Evolutionary conservation across 768 basidiomycete species (phyloP), one percentile per base, ranked within the genome.

Genomic region (Gloeophyllum trabeum): DNA sequence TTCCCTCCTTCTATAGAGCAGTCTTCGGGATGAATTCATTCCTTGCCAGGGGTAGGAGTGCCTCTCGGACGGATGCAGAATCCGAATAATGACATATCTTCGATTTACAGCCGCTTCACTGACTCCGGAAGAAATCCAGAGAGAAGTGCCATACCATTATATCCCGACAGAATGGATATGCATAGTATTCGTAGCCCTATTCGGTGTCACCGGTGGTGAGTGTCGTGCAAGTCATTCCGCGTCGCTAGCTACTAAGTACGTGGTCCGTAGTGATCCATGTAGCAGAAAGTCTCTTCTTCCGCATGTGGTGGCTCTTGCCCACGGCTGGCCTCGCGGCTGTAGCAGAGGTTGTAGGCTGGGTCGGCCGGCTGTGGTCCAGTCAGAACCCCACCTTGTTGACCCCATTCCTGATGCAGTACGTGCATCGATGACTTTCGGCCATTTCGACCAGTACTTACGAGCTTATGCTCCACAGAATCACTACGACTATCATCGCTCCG

Each of bases 271-370:
- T 67, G 2, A 35, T 62, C 1, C 79, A 81, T 50, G 13, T 65
- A 4, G 60, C 48, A 1, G 71, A 78, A 55, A 63, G 69, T 1
- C 38, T 63, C 1, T 56, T 55, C 28, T 71, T 57, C 48, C 63
- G 66, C 6, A 56, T 66, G 39, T 76, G 74, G 70, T 80, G 69
- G 67, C 48, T 78, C 6, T 22, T 75, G 35, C 66, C 67, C 0
- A 79, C 78, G 0, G 63, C 62, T 4, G 57, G 64, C 13, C 49
- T 75, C 0, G 65, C 68, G 34, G 74, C 73, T 6, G 13, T 69
- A 1, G 52, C 69, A 6, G 80, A 81, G 51, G 50, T 70, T 6
- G 44, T 71, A 2, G 79, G 77, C 0, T 81, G 79, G 79, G 49
- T 54, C 5, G 79, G 61, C 1, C 56, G 77, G 16, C 51, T 76